These are phyloP conservation scores for Entrophospora sp. DNA, from an alignment of 192 early-diverging fungal genomes.

Conservation along the genomic window DNA sequence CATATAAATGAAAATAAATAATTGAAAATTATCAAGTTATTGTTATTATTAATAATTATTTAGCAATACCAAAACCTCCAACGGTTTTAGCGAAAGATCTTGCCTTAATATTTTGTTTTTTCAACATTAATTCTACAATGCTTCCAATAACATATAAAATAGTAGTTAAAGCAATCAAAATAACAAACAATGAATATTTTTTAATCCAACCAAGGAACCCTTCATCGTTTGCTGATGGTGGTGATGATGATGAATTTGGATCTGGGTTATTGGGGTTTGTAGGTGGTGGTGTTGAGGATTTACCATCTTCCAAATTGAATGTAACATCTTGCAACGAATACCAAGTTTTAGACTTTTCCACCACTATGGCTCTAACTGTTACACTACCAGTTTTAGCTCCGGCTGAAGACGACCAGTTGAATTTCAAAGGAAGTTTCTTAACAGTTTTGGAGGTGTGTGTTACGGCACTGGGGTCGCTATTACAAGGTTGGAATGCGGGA, in stretches of 20 bases:
- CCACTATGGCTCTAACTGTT: neutral
- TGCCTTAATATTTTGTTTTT: neutral
- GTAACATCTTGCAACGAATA: neutral
- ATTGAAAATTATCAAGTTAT: no score
- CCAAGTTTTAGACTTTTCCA: neutral
- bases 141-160: slow-evolving; percentile 1
- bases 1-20: no score
- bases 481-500: neutral
- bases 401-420: neutral
- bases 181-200: slow-evolving; percentile 3
- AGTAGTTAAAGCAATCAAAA: neutral
- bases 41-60: neutral
- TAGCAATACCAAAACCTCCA: neutral
- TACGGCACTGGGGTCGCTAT: neutral
- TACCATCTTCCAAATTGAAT: no score
- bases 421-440: neutral
- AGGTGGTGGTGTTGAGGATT: no score
- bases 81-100: neutral
- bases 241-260: neutral
- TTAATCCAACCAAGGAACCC: neutral
- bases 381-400: neutral
- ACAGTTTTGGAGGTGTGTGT: neutral
- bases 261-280: no score
- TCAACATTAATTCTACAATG: neutral
- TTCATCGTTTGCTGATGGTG: neutral